These are phyloP conservation scores for Russula vinacea DNA, from an alignment of 768 basidiomycete species.

Conservation along the genomic window DNA sequence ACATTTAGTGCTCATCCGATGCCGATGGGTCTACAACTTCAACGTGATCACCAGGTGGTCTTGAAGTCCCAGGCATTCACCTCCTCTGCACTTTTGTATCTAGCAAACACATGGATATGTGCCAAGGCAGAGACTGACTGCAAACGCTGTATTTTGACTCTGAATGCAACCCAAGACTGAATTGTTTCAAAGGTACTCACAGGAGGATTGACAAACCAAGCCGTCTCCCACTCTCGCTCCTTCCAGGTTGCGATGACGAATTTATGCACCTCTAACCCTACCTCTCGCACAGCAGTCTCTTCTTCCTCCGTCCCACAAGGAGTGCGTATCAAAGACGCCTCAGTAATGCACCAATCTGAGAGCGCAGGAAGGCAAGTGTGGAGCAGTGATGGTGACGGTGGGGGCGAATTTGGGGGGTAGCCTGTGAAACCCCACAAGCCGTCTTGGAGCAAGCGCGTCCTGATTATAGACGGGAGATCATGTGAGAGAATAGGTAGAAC, in stretches of 20 bases:
- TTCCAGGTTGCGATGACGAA: slow-evolving; percentile 68
- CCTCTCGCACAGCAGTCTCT: slow-evolving; percentile 47
- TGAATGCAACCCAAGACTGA: not conserved
- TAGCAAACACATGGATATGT: slow-evolving; percentile 85
- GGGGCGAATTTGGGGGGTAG: slow-evolving; percentile 40
- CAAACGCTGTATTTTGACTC: slow-evolving; percentile 49
- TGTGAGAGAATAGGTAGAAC: slow-evolving; percentile 67
- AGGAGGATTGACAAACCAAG: slow-evolving; percentile 89
- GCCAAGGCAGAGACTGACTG: slow-evolving; percentile 80
- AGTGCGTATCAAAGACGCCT: slow-evolving; percentile 57
- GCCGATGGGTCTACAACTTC: not conserved
- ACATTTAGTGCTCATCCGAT: no score
- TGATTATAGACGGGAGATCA: slow-evolving; percentile 48
- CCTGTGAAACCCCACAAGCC: slow-evolving; percentile 86
- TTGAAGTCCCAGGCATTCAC: slow-evolving; percentile 9
- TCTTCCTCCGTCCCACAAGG: slow-evolving; percentile 51
- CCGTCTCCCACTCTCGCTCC: slow-evolving; percentile 80
- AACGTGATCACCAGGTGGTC: not conserved
- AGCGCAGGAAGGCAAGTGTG: slow-evolving; percentile 57
- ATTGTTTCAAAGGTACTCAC: slow-evolving; percentile 44
- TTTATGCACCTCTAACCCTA: slow-evolving; percentile 55
- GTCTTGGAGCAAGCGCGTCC: slow-evolving; percentile 62
- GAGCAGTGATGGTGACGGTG: slow-evolving; percentile 59
- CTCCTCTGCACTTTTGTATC: slow-evolving; percentile 44
- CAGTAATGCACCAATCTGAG: slow-evolving; percentile 66